Evolutionary conservation across 257 asterid genomes (phyloP).

Genomic region (Lycium barbarum): DNA sequence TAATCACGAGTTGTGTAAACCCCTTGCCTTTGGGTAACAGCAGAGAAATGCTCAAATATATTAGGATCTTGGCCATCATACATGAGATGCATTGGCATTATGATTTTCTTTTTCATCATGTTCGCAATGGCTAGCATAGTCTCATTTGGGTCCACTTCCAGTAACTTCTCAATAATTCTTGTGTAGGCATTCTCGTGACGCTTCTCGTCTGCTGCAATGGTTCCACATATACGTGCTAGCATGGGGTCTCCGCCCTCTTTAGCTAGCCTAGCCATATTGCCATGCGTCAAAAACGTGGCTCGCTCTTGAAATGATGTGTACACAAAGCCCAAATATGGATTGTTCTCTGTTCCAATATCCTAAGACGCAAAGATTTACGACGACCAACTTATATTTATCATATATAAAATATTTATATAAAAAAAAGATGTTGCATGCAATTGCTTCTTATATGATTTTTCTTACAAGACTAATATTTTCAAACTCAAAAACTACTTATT

Average conservation of each 20-base stretch:
- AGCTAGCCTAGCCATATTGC: constrained; percentile 48
- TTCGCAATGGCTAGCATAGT: constrained; percentile 46
- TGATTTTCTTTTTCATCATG: constrained; percentile 49
- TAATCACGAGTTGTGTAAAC: constrained; percentile 40
- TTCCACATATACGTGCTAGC: constrained; percentile 47
- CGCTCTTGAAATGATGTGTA: constrained; percentile 56
- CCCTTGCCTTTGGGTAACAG: constrained; percentile 34
- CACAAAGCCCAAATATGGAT: constrained; percentile 44
- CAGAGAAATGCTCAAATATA: constrained; percentile 39
- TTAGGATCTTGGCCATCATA: constrained; percentile 42
- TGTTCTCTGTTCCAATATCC: constrained; percentile 41
- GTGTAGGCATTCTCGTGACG: constrained; percentile 46
- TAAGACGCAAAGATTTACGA: not conserved
- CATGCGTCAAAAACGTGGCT: constrained; percentile 40
- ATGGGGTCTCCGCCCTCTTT: constrained; percentile 38
- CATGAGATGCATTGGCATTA: constrained; percentile 49
- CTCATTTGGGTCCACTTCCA: constrained; percentile 41
- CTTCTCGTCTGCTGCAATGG: constrained; percentile 51
- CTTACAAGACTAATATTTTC: not conserved
- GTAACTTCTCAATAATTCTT: constrained; percentile 39
- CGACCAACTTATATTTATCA: no score
- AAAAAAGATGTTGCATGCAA: not conserved
- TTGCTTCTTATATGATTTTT: not conserved
- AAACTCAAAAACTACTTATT: not conserved
- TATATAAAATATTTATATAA: no score